A percentile compares a stretch with the other conserved stretches of the same genome.
Evolutionary conservation across 257 asterid species (phyloP).

Genomic region (Salvia hispanica): DNA sequence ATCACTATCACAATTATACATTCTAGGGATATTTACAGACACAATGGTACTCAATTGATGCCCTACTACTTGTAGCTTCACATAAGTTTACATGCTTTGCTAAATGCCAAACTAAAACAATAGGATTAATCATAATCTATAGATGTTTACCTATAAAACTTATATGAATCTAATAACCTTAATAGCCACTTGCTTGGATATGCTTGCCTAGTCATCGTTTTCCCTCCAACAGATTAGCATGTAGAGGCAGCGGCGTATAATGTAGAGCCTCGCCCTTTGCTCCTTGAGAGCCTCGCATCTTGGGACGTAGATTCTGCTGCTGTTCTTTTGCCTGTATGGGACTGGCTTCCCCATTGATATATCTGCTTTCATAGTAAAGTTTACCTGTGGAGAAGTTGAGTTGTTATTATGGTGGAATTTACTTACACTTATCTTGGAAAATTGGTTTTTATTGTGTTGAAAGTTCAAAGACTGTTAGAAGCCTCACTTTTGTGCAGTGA

Average conservation of each 20-base stretch:
- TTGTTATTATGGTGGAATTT: conserved; percentile 14
- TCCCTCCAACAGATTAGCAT: conserved; percentile 63
- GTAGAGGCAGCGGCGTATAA: conserved; percentile 55
- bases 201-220: conserved; percentile 39
- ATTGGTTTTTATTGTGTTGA: conserved; percentile 26
- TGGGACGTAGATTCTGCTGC: conserved; percentile 23
- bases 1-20: not conserved
- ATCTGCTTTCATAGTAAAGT: not conserved
- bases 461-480: conserved; percentile 23
- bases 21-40: not conserved
- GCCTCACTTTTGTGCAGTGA: conserved; percentile 39
- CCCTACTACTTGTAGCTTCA: conserved; percentile 5
- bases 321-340: conserved; percentile 34
- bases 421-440: conserved; percentile 17
- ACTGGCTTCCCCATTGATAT: conserved; percentile 41
- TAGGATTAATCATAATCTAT: not conserved
- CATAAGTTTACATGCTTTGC: conserved; percentile 5
- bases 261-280: conserved; percentile 54
- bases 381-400: not conserved
- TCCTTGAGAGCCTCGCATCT: conserved; percentile 46
- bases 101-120: conserved; percentile 9
- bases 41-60: not conserved
- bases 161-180: conserved; percentile 28
- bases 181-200: conserved; percentile 18
- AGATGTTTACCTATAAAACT: conserved; percentile 1